A percentile compares a stretch with the other conserved stretches of the same genome.
Conservation (phyloP, 148 eudicot genomes). For the Silene uniflora region DNA sequence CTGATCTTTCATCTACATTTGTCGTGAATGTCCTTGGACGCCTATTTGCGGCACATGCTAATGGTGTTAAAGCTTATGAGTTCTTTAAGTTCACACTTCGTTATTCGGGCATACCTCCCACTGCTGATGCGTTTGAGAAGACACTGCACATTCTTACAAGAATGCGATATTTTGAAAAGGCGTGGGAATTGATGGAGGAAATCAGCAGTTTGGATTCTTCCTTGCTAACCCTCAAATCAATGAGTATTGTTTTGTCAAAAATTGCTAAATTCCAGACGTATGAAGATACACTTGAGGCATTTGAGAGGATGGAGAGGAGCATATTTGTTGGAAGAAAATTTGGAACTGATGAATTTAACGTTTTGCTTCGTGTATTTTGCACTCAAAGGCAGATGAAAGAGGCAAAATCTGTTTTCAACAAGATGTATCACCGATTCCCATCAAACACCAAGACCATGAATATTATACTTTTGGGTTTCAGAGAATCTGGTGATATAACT, state of each 20-base stretch:
- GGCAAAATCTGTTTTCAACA: constrained; percentile 72
- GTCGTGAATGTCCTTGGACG: constrained; percentile 77
- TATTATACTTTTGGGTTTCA: constrained; percentile 85
- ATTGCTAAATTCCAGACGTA: constrained; percentile 67
- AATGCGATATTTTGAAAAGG: constrained; percentile 80
- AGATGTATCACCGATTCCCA: constrained; percentile 48
- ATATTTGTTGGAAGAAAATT: constrained; percentile 52
- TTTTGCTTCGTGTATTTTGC: constrained; percentile 72
- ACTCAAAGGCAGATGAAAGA: constrained; percentile 86
- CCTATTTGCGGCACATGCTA: constrained; percentile 61
- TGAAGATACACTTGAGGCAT: constrained; percentile 76
- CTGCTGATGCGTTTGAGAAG: constrained; percentile 76
- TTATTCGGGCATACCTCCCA: constrained; percentile 38
- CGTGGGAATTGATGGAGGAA: constrained; percentile 79
- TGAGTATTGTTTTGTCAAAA: constrained; percentile 73
- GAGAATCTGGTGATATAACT: constrained; percentile 69
- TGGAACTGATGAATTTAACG: constrained; percentile 76
- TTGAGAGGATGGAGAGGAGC: constrained; percentile 68
- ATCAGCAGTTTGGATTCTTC: constrained; percentile 38
- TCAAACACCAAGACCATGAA: constrained; percentile 82
- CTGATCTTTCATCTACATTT: constrained; percentile 41
- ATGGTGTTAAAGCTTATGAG: constrained; percentile 86
- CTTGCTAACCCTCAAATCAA: constrained; percentile 68
- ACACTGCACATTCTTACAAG: constrained; percentile 75
- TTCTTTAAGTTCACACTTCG: constrained; percentile 61